Conservation (phyloP, 805 yeast species). For the Danielia reshetovae region DNA sequence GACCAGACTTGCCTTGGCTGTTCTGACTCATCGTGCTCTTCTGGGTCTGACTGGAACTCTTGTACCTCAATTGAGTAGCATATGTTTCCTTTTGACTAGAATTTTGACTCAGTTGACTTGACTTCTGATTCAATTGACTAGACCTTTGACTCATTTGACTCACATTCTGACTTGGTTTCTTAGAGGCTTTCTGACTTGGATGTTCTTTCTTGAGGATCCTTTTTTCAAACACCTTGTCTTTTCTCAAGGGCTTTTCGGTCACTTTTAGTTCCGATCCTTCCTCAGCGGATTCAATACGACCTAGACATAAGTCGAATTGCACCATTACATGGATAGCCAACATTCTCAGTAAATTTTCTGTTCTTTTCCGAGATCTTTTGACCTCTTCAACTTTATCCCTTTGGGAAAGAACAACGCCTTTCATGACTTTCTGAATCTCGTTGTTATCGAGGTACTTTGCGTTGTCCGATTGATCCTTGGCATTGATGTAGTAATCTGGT, state of each 20-base stretch:
- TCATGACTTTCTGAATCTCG: constrained; percentile 13
- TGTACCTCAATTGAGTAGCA: no score
- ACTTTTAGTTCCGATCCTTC: constrained; percentile 4
- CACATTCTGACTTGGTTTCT: background rate
- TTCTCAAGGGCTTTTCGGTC: constrained; percentile 4
- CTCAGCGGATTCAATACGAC: no score
- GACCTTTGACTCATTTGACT: background rate
- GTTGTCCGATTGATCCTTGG: constrained; percentile 9
- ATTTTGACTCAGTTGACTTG: background rate
- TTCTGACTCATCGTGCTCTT: background rate
- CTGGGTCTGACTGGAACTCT: background rate
- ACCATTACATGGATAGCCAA: constrained; percentile 24
- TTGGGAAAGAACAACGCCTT: constrained; percentile 10
- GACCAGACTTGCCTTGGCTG: background rate
- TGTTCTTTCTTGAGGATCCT: background rate
- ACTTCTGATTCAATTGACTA: background rate
- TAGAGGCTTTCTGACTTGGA: background rate
- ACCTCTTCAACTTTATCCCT: constrained; percentile 8
- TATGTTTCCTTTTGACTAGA: no score
- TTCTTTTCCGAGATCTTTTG: constrained; percentile 8
- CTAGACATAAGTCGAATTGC: no score
- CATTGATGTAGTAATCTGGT: constrained; percentile 12
- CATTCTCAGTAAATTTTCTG: constrained; percentile 28
- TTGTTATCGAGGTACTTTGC: constrained; percentile 22
- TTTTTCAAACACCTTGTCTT: constrained; percentile 7